Evolutionary conservation across 371 early-diverging fungal species (phyloP), one percentile per base, ranked within the genome.

Genomic region (Rhizopus delemar): DNA sequence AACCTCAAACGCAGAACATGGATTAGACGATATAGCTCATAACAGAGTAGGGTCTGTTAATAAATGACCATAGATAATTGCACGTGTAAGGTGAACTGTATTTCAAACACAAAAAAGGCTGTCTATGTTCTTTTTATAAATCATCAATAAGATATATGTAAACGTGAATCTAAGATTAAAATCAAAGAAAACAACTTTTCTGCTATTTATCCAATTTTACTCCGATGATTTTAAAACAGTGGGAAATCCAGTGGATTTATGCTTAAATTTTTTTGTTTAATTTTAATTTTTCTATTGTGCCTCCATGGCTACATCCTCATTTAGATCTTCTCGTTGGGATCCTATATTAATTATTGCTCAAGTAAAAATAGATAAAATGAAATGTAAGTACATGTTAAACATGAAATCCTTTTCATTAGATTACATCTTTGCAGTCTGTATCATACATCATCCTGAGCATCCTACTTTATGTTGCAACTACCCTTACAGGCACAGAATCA

Each of bases 381-480:
- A n/a, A 35, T 41, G 5, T 22, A 16, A 16, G 55, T 3, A 16
- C 4, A 11, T 13, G 16, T 16, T 41, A 48, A 16, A n/a, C 41
- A 39, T 45, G 11, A 22, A 22, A 22, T 22, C 22, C 22, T 22
- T 46, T 33, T n/a, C 8, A 16, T 9, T 41, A 86, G 77, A 86
- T 86, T 46, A 75, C 83, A 11, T 73, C 84, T 4, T 56, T 90
- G 8, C 89, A 90, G 60, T 66, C 85, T 2, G 50, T 84, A 5
- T 83, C 75, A 68, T 92, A 92, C 66, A 59, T 87, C 16, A 66
- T 86, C 28, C 70, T 82, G 35, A 85, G 86, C 39, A 52, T 83
- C 54, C 59, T 86, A 12, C 72, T 88, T 7, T 69, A 78, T 31
- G 60, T 80, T 29, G 73, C 86, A 15, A 82, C 86, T 51, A 66